phyloP scores from a whole-genome alignment of 768 basidiomycete genomes.

The Tulasnella sp. region DNA sequence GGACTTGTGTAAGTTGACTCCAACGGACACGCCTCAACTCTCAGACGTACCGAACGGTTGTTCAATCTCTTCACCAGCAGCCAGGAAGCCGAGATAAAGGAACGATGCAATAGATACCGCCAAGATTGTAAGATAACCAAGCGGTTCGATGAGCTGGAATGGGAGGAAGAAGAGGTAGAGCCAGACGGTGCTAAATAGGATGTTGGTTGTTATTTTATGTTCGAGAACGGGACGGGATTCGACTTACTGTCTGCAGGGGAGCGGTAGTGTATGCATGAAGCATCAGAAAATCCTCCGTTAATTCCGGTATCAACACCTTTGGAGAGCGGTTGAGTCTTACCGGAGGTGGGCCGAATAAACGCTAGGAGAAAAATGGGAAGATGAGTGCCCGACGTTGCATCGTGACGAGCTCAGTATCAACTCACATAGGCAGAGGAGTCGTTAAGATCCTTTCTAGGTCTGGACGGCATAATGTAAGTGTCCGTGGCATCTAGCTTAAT shows the following conservation, averaged over 20 bases:
- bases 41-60: slow-evolving; percentile 35
- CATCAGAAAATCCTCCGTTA: background rate
- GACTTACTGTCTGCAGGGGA: slow-evolving; percentile 31
- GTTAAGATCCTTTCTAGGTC: slow-evolving; percentile 60
- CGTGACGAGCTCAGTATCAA: slow-evolving; percentile 28
- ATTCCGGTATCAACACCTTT: background rate
- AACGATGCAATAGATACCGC: slow-evolving; percentile 64
- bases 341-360: slow-evolving; percentile 63
- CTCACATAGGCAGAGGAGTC: slow-evolving; percentile 63
- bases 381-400: background rate
- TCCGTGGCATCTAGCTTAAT: background rate
- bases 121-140: slow-evolving; percentile 62
- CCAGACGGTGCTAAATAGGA: slow-evolving; percentile 53
- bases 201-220: background rate
- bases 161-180: slow-evolving; percentile 72
- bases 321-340: slow-evolving; percentile 37
- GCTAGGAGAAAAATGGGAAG: slow-evolving; percentile 37
- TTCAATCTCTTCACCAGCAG: slow-evolving; percentile 47
- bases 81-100: slow-evolving; percentile 72
- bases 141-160: slow-evolving; percentile 63
- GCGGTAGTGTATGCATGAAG: slow-evolving; percentile 30
- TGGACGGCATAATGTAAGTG: slow-evolving; percentile 33
- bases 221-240: background rate
- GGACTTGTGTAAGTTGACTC: slow-evolving; percentile 61
- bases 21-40: slow-evolving; percentile 27